Conservation (phyloP, 805 yeast genomes). For the Lipomyces japonicus region DNA sequence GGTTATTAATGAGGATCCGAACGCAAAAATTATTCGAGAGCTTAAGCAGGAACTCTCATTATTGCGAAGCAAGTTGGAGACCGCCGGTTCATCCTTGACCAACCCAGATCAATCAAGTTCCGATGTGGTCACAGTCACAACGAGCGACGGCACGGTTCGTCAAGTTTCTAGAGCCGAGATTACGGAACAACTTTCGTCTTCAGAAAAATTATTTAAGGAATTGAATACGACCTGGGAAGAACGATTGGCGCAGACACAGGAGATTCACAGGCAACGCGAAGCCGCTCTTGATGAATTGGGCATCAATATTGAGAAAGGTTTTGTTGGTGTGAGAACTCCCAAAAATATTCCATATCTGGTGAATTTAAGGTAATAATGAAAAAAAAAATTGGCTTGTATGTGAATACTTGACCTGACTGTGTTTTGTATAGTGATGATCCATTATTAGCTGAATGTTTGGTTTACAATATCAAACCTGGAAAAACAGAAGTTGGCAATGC, state of each 20-base stretch:
- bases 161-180: constrained; percentile 23
- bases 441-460: constrained; percentile 32
- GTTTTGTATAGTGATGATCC: constrained; percentile 29
- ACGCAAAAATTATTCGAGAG: constrained; percentile 30
- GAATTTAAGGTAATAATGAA: constrained; percentile 24
- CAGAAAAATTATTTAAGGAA: constrained; percentile 32
- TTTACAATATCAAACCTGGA: constrained; percentile 33
- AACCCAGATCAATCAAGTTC: not conserved
- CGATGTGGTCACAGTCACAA: constrained; percentile 10
- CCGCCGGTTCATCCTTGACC: not conserved
- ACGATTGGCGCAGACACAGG: constrained; percentile 26
- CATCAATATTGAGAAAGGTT: constrained; percentile 29
- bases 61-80: constrained; percentile 20
- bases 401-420: not conserved
- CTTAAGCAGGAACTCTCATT: constrained; percentile 31
- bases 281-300: constrained; percentile 34
- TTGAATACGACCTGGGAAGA: constrained; percentile 34
- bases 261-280: constrained; percentile 32
- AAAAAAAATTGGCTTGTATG: not conserved
- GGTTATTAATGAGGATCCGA: constrained; percentile 44
- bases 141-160: constrained; percentile 24
- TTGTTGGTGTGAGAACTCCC: constrained; percentile 33
- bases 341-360: constrained; percentile 33
- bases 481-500: constrained; percentile 31
- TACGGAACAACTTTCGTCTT: constrained; percentile 23